Conservation (phyloP, 768 basidiomycete genomes). For the Tricholomella constricta region DNA sequence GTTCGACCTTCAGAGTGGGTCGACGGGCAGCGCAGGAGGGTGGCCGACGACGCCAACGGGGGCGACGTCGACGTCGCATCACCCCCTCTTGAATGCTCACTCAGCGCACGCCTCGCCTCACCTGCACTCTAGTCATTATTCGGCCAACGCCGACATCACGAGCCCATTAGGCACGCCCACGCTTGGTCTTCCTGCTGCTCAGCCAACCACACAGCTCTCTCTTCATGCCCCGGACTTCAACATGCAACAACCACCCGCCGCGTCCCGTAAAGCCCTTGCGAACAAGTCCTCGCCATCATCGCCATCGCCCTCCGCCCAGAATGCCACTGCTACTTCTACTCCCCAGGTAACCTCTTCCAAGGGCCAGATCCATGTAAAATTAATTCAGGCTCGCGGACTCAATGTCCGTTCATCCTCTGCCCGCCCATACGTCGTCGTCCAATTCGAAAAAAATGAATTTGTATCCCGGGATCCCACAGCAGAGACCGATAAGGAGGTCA, state of each 20-base stretch:
- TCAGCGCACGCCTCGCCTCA: constrained; percentile 25
- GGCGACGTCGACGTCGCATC: constrained; percentile 37
- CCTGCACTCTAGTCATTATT: constrained; percentile 33
- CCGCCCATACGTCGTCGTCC: constrained; percentile 91
- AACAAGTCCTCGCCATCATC: constrained; percentile 24
- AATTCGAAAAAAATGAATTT: constrained; percentile 99
- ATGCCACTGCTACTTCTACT: constrained; percentile 20
- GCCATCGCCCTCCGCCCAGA: constrained; percentile 43
- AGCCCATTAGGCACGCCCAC: constrained; percentile 41
- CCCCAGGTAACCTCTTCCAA: constrained; percentile 39
- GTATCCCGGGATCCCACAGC: constrained; percentile 87
- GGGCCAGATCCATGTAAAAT: constrained; percentile 93
- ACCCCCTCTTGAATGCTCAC: constrained; percentile 38
- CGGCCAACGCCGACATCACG: constrained; percentile 46
- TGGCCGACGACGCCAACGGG: constrained; percentile 30
- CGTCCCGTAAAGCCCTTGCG: constrained; percentile 29
- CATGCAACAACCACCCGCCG: constrained; percentile 68
- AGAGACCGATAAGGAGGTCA: constrained; percentile 87
- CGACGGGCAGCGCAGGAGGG: constrained; percentile 11
- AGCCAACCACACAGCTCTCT: constrained; percentile 62
- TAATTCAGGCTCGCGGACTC: constrained; percentile 88
- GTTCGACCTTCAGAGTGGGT: constrained; percentile 45
- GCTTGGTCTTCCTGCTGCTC: constrained; percentile 54
- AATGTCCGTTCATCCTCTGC: constrained; percentile 66
- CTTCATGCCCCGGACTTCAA: constrained; percentile 86